Conservation (phyloP, 352 stramenopile species). For the Sclerospora graminicola region DNA sequence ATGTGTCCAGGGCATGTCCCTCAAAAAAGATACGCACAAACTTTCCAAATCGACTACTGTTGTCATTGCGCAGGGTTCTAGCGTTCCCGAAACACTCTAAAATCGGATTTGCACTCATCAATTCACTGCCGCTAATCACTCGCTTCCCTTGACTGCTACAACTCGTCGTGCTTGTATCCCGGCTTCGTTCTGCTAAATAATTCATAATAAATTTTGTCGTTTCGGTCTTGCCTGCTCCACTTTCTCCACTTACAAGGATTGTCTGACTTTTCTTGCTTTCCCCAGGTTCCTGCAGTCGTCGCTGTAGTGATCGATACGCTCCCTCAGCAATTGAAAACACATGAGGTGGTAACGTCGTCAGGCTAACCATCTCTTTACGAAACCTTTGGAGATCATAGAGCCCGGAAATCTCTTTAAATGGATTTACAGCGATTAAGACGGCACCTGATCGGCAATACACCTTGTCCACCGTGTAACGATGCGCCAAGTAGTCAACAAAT, state of each 20-base stretch:
- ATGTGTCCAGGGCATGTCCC: slow-evolving; percentile 17
- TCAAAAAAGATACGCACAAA: slow-evolving; percentile 85
- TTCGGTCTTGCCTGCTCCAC: slow-evolving; percentile 92
- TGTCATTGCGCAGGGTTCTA: slow-evolving; percentile 68
- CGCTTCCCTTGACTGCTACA: slow-evolving; percentile 7
- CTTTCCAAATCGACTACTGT: slow-evolving; percentile 81
- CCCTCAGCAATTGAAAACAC: slow-evolving; percentile 74
- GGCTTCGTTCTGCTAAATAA: slow-evolving; percentile 34
- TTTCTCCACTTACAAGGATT: slow-evolving; percentile 94
- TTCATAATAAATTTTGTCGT: slow-evolving; percentile 90
- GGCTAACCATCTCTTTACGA: slow-evolving; percentile 18
- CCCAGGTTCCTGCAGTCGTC: slow-evolving; percentile 26
- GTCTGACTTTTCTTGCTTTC: slow-evolving; percentile 82
- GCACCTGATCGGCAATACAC: slow-evolving; percentile 69
- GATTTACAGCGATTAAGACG: slow-evolving; percentile 73
- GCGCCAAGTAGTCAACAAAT: slow-evolving; percentile 69
- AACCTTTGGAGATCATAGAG: slow-evolving; percentile 54
- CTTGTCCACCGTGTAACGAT: slow-evolving; percentile 59
- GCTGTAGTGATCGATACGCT: slow-evolving; percentile 50
- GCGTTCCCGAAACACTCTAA: slow-evolving; percentile 83
- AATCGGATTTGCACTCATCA: slow-evolving; percentile 82
- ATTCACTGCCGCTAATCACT: slow-evolving; percentile 35
- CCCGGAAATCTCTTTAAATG: slow-evolving; percentile 56
- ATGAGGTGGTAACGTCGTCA: slow-evolving; percentile 43
- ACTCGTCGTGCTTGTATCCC: neutral